A percentile compares a stretch with the other conserved stretches of the same genome.
These are phyloP conservation scores for Cladosporium sp. DNA, from an alignment of 2,329 filamentous ascomycete species.

Conservation along the genomic window DNA sequence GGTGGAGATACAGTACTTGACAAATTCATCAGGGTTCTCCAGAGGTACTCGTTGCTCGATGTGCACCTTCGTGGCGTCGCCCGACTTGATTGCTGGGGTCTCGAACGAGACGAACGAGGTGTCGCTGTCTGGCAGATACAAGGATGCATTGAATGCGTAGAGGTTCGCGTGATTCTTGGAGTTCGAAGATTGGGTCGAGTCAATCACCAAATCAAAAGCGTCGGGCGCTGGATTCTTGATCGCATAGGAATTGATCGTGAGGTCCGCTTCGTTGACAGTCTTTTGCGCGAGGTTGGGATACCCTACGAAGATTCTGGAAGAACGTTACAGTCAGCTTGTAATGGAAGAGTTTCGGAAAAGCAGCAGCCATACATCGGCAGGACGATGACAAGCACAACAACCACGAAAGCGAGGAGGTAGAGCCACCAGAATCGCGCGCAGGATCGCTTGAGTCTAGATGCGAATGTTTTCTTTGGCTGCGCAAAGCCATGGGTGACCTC, in stretches of 20 bases:
- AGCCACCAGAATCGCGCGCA: constrained; percentile 59
- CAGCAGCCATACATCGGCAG: constrained; percentile 45
- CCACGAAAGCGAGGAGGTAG: constrained; percentile 54
- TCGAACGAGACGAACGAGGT: constrained; percentile 46
- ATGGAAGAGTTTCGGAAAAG: too few species aligned
- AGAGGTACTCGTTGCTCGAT: constrained; percentile 50
- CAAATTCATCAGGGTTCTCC: constrained; percentile 47
- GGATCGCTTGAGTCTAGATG: background rate
- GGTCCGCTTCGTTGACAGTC: constrained; percentile 53
- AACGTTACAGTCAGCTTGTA: background rate
- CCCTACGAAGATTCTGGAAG: constrained; percentile 52
- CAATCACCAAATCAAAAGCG: constrained; percentile 17
- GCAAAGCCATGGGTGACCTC: background rate
- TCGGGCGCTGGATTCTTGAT: constrained; percentile 53
- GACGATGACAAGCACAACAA: constrained; percentile 57
- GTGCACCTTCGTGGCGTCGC: constrained; percentile 43
- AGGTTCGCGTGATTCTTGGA: constrained; percentile 57
- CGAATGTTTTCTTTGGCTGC: constrained; percentile 1
- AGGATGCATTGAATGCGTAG: constrained; percentile 53
- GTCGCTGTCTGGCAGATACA: constrained; percentile 47
- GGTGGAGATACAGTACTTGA: constrained; percentile 50
- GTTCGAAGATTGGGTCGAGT: background rate
- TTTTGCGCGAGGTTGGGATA: constrained; percentile 60
- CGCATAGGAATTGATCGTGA: constrained; percentile 52
- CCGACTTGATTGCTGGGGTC: constrained; percentile 48